Evolutionary conservation across 2,329 filamentous ascomycete species (phyloP).

Genomic region (Pseudogymnoascus sp.): DNA sequence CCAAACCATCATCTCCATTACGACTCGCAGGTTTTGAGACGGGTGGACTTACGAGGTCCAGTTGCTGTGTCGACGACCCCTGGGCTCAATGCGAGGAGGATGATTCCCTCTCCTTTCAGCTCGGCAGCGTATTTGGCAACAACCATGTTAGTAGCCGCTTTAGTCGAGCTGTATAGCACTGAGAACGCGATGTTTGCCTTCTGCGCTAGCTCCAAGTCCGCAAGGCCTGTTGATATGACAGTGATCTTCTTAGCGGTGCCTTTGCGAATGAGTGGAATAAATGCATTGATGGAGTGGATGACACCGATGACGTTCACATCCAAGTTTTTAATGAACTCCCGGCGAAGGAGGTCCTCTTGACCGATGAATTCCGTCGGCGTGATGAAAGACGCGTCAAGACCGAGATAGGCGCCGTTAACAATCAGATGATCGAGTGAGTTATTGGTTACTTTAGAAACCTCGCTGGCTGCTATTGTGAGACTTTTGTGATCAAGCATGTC

Average conservation of each 20-base stretch:
- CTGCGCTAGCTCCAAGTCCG: conserved; percentile 38
- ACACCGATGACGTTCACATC: conserved; percentile 44
- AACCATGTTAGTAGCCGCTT: conserved; percentile 45
- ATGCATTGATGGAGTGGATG: conserved; percentile 45
- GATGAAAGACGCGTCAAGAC: conserved; percentile 12
- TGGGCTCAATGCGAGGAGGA: conserved; percentile 45
- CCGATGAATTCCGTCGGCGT: conserved; percentile 17
- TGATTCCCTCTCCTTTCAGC: conserved; percentile 40
- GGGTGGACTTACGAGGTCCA: conserved; percentile 7
- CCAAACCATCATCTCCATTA: neutral
- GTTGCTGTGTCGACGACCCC: conserved; percentile 41
- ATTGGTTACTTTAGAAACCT: conserved; percentile 19
- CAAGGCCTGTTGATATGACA: conserved; percentile 40
- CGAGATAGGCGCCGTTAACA: conserved; percentile 27
- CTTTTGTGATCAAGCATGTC: conserved; percentile 2
- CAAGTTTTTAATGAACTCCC: conserved; percentile 30
- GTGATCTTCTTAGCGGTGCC: conserved; percentile 48
- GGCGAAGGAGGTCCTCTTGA: conserved; percentile 24
- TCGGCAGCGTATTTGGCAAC: conserved; percentile 44
- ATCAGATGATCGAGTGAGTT: conserved; percentile 19
- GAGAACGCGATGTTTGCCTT: conserved; percentile 30
- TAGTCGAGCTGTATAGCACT: conserved; percentile 40
- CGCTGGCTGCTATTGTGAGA: conserved; percentile 1
- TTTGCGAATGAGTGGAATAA: conserved; percentile 44
- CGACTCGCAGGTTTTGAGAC: neutral